These are phyloP conservation scores for Takakia lepidozioides DNA, from an alignment of 225 moss, liverwort and hornwort species.

Conservation along the genomic window DNA sequence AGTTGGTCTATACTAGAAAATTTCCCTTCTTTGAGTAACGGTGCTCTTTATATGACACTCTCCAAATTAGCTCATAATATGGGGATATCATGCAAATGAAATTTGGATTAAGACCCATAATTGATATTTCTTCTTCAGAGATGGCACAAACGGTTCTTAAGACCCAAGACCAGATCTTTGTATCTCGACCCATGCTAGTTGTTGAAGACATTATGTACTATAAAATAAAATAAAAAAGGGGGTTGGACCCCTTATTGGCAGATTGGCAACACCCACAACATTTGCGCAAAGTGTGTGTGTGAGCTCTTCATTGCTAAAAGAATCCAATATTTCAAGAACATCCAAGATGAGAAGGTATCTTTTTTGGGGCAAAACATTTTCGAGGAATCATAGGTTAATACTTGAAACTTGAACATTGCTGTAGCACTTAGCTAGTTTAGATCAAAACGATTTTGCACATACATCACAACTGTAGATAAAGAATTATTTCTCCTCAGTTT, in stretches of 20 bases:
- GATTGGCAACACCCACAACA: conserved; percentile 10
- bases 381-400: conserved; percentile 1
- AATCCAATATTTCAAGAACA: conserved; percentile 6
- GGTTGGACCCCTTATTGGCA: conserved; percentile 27
- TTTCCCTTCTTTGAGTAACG: neutral
- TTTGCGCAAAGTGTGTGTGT: conserved; percentile 12
- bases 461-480: too few relatives aligned
- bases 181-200: conserved; percentile 9
- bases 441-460: too few relatives aligned
- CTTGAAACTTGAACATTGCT: too few relatives aligned
- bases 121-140: conserved; percentile 11
- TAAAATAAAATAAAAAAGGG: conserved; percentile 7
- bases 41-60: conserved; percentile 3
- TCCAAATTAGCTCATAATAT: conserved; percentile 5
- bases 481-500: too few relatives aligned
- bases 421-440: too few relatives aligned
- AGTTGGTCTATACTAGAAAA: conserved; percentile 15
- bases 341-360: neutral
- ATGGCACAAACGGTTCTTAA: conserved; percentile 24
- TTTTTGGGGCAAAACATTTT: conserved; percentile 1
- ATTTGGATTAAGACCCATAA: neutral
- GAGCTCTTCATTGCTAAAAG: conserved; percentile 16
- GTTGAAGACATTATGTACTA: conserved; percentile 1
- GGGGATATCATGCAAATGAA: conserved; percentile 13
- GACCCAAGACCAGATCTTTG: conserved; percentile 21